These are phyloP conservation scores for Bisporella sp. DNA, from an alignment of 2,329 filamentous ascomycete species.

Conservation along the genomic window DNA sequence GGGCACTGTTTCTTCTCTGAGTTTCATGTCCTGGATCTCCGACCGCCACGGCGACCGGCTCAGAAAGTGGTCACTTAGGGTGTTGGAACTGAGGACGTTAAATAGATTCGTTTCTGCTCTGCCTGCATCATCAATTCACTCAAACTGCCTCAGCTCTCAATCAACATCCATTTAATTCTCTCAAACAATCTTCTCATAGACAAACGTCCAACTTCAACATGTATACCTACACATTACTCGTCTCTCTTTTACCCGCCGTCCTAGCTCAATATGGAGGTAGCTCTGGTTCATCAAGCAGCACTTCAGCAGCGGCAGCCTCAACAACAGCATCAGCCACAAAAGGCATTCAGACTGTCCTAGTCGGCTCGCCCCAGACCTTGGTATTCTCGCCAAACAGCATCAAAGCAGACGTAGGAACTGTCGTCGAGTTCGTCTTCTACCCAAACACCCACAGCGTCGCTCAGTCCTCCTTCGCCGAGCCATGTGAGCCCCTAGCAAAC, in stretches of 20 bases:
- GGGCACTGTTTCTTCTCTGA: too few relatives aligned
- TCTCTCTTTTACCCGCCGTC: neutral
- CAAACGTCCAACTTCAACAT: neutral
- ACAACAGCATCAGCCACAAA: neutral
- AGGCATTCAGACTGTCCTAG: conserved; percentile 25
- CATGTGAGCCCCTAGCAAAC: conserved; percentile 25
- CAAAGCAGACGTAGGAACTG: conserved; percentile 40
- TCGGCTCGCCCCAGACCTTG: conserved; percentile 28
- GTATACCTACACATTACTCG: neutral
- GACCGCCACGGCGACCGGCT: too few relatives aligned
- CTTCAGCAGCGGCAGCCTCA: neutral
- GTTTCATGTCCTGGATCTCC: too few relatives aligned
- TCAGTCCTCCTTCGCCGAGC: conserved; percentile 28
- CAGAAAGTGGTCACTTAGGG: too few relatives aligned
- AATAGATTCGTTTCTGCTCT: too few relatives aligned
- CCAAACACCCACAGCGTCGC: conserved; percentile 44
- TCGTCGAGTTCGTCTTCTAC: conserved; percentile 49
- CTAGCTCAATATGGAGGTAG: neutral
- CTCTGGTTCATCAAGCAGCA: neutral
- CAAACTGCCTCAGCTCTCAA: too few relatives aligned
- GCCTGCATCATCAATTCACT: too few relatives aligned
- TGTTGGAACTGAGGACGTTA: too few relatives aligned
- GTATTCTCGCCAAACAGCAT: conserved; percentile 44
- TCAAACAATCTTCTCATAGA: too few relatives aligned
- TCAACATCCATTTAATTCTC: too few relatives aligned